Evolutionary conservation across 139 green algal genomes (phyloP), one percentile per base, ranked within the genome.

Genomic region (Diplosphaera chodatii): DNA sequence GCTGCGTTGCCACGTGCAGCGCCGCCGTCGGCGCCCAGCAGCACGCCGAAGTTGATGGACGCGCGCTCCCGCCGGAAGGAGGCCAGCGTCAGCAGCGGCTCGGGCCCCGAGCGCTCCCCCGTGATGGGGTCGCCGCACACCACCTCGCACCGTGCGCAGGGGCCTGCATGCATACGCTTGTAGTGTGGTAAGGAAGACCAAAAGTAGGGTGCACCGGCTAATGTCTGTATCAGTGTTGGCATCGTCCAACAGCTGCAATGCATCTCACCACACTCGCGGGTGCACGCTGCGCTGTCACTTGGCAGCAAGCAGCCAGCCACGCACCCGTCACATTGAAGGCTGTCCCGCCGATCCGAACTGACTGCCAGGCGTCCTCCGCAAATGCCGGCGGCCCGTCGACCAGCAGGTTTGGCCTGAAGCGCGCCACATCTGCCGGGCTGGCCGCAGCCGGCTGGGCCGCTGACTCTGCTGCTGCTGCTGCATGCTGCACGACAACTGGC

Each of bases 371-470:
- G 56, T 94, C 88, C 67, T 93, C 88, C 2, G 32, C 74, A 63
- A 88, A 94, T 0, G 87, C 48, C 25, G 34, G 22, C 28, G 34
- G 3, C 2, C 72, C 79, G 15, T 30, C 59, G 2, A 93, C 75
- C n/a, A 94, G 80, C 5, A 94, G 55, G 72, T 94, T 94, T 30
- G 89, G 88, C 41, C 89, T 77, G 68, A 91, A 90, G 5, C 82
- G 74, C 8, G 64, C 16, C 32, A 75, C 15, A 5, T 75, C 55
- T 2, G 74, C 79, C 32, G 70, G 67, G 21, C 28, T 10, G 15
- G 21, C 34, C n/a, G n/a, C n/a, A n/a, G n/a, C n/a, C n/a, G n/a
- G n/a, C n/a, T n/a, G n/a, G n/a, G n/a, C n/a, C n/a, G 37, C 37
- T 48, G 37, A 6, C 37, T 20, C 37, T 48, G 37, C 37, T 48